Base-by-base conservation (phyloP, 2,329 filamentous ascomycete species). In the Colletotrichum tabaci region DNA sequence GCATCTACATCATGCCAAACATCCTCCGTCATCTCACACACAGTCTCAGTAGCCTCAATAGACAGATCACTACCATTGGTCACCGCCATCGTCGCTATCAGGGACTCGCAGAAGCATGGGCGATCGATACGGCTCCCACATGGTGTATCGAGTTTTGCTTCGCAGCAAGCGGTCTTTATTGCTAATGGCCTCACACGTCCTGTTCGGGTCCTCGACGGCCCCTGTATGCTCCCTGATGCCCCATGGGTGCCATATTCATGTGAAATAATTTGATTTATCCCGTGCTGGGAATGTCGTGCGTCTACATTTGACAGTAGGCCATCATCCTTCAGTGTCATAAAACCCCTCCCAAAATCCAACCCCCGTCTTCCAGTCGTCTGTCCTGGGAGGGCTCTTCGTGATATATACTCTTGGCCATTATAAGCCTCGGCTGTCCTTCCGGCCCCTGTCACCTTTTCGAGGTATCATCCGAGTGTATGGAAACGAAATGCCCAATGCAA, bases 391-490 rank as follows among this genome's bases (percentile, higher is more conserved):
- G 67, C 46, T 71, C 66, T 68, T 68, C 55, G 47, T 61, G 67
- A 66, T 72, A 72, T 71, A 70, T 72, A 72, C 70, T 66, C 66
- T 71, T 50, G 66, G 60, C 70, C 66, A 61, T 72, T 47, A 72
- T 70, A 57, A 64, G 66, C 66, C 70, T 71, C 65, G 68, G 58
- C 68, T 71, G 58, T 60, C 58, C 65, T 70, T 71, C 16, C 50
- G 47, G 57, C 42, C 55, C 56, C 71, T n/a, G 38, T 64, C 71
- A 63, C 61, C 67, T 72, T 72, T 66, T 73, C 71, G 71, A 74
- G 73, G 72, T 74, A 74, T 74, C 73, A 74, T 74, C 68, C 64
- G 72, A 73, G 71, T 72, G 68, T 73, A 61, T 74, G 47, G 66
- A 66, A 73, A 73, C 65, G 71, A 62, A 72, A 73, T 66, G 42